Conservation (phyloP, 257 asterid genomes). For the Nemophila menziesii region DNA sequence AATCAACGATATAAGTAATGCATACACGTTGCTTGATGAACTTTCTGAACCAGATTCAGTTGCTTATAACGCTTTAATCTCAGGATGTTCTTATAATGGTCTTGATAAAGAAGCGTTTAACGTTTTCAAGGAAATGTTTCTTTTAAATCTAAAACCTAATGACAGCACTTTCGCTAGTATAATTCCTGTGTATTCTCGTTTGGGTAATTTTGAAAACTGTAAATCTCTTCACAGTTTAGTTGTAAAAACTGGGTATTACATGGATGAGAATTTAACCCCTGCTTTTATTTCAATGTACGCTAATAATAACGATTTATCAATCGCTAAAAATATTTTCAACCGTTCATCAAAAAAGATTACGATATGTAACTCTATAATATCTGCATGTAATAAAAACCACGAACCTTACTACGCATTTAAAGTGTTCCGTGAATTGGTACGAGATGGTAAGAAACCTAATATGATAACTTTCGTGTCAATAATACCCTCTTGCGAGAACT, state of each 20-base stretch:
- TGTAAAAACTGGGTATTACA: slow-evolving; percentile 30
- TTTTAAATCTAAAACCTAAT: slow-evolving; percentile 32
- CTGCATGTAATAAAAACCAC: slow-evolving; percentile 33
- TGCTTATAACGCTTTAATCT: slow-evolving; percentile 54
- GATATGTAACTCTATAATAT: slow-evolving; percentile 49
- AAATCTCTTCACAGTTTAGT: slow-evolving; percentile 39
- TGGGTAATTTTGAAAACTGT: slow-evolving; percentile 18
- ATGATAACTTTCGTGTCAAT: slow-evolving; percentile 52
- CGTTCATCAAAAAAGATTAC: slow-evolving; percentile 15
- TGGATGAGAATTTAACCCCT: slow-evolving; percentile 33
- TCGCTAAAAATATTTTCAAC: slow-evolving; percentile 30
- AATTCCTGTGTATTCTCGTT: slow-evolving; percentile 39
- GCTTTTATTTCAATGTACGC: slow-evolving; percentile 51
- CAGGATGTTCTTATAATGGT: slow-evolving; percentile 50
- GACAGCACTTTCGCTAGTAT: slow-evolving; percentile 44
- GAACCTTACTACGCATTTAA: slow-evolving; percentile 19
- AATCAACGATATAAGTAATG: slow-evolving; percentile 27
- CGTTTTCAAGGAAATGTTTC: slow-evolving; percentile 24
- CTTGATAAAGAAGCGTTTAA: slow-evolving; percentile 23
- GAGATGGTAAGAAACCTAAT: slow-evolving; percentile 27
- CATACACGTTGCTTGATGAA: slow-evolving; percentile 42
- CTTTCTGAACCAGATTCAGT: slow-evolving; percentile 43
- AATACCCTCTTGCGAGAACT: slow-evolving; percentile 32
- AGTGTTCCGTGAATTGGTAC: slow-evolving; percentile 28
- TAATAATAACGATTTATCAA: slow-evolving; percentile 24